Percentiles rank a stretch among this genome's conserved stretches.
Evolutionary conservation across 2,329 filamentous ascomycete genomes (phyloP).

Genomic region (Scedosporium apiospermum): DNA sequence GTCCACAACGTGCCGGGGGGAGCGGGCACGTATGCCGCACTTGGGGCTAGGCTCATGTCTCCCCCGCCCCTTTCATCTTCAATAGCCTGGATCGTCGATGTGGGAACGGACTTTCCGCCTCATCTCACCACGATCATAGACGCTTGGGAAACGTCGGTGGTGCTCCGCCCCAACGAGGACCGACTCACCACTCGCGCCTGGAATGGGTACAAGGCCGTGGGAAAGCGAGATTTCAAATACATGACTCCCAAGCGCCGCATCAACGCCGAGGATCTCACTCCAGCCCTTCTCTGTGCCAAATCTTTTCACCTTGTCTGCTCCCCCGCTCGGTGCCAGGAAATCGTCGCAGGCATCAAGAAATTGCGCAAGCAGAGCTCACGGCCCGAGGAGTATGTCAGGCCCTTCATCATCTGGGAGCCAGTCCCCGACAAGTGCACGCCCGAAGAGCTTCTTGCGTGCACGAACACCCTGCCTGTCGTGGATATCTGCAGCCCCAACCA

Average conservation of each 20-base stretch:
- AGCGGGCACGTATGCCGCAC: conserved; percentile 74
- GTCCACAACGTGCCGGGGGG: conserved; percentile 77
- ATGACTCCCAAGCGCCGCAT: conserved; percentile 77
- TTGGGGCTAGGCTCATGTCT: conserved; percentile 83
- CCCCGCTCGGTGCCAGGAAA: conserved; percentile 62
- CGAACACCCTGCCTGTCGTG: conserved; percentile 50
- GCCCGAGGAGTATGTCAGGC: conserved; percentile 35
- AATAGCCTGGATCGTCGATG: conserved; percentile 87
- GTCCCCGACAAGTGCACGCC: conserved; percentile 81
- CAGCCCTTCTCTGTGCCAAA: conserved; percentile 56
- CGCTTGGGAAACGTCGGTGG: conserved; percentile 65
- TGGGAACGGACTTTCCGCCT: conserved; percentile 75
- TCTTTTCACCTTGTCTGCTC: conserved; percentile 87
- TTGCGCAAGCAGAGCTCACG: conserved; percentile 36
- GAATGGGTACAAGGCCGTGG: conserved; percentile 75
- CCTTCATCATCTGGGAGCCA: conserved; percentile 89
- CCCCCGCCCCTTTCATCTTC: conserved; percentile 53
- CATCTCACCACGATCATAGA: conserved; percentile 54
- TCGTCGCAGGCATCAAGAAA: conserved; percentile 61
- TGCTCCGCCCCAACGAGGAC: conserved; percentile 55
- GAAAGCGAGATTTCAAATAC: conserved; percentile 74
- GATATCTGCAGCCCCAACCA: conserved; percentile 74
- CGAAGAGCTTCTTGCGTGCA: conserved; percentile 54
- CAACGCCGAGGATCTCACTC: conserved; percentile 60
- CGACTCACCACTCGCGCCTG: conserved; percentile 81